A percentile compares a stretch with the other conserved stretches of the same genome.
phyloP scores from a whole-genome alignment of 441 rosid genomes.

The Gossypium lobatum region DNA sequence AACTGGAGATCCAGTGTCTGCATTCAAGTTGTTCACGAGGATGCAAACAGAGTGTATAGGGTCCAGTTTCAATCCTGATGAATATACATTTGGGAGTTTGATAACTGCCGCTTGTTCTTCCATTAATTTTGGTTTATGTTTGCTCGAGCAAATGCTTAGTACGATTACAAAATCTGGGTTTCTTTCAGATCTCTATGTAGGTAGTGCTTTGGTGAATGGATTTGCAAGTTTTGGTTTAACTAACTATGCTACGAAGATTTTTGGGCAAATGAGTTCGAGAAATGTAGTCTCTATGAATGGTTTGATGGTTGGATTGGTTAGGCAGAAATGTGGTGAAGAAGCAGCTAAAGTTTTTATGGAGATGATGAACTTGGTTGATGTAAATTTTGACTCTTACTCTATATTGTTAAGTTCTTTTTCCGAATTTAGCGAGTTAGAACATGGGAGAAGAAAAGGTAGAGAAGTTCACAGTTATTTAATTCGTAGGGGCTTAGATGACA shows the following conservation, averaged over 20 bases:
- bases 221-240: constrained; percentile 60
- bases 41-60: constrained; percentile 44
- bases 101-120: constrained; percentile 59
- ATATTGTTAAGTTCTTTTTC: constrained; percentile 70
- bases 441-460: constrained; percentile 66
- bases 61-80: constrained; percentile 48
- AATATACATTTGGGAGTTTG: constrained; percentile 81
- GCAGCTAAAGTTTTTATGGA: constrained; percentile 54
- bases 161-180: constrained; percentile 58
- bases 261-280: constrained; percentile 52
- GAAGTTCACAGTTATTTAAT: constrained; percentile 70
- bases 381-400: constrained; percentile 55
- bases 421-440: constrained; percentile 41
- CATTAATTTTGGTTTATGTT: constrained; percentile 33
- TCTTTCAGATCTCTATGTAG: constrained; percentile 65
- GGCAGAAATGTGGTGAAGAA: constrained; percentile 63
- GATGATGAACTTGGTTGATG: constrained; percentile 42
- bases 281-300: constrained; percentile 78
- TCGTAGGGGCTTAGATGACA: constrained; percentile 47
- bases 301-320: constrained; percentile 74
- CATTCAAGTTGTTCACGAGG: constrained; percentile 52
- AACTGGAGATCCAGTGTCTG: constrained; percentile 41
- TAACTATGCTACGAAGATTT: constrained; percentile 49
- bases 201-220: constrained; percentile 75
- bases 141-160: constrained; percentile 69